Percentiles rank a stretch among this genome's conserved stretches.
Evolutionary conservation across 805 yeast species (phyloP).

Genomic region (Komagataella pastoris): DNA sequence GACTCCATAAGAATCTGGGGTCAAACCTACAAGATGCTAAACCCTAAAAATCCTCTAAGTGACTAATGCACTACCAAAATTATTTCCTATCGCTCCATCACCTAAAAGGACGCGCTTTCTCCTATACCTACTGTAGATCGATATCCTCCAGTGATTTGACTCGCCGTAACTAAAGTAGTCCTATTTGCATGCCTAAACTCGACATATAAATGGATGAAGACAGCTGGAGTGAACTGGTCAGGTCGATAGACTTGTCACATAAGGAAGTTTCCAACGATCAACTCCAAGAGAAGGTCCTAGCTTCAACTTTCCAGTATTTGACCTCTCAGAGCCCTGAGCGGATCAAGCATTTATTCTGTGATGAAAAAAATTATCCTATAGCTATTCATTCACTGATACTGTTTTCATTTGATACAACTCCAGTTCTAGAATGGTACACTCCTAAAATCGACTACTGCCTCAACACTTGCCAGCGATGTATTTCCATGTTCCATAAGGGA

Average conservation of each 20-base stretch:
- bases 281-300: conserved; percentile 23
- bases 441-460: conserved; percentile 25
- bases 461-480: conserved; percentile 38
- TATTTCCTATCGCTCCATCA: neutral
- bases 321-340: conserved; percentile 13
- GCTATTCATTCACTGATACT: conserved; percentile 42
- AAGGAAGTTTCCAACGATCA: conserved; percentile 15
- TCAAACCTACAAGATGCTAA: neutral
- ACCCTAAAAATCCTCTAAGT: neutral
- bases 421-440: conserved; percentile 30
- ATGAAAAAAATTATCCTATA: conserved; percentile 29
- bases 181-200: neutral
- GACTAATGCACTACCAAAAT: neutral
- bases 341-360: conserved; percentile 41
- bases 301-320: conserved; percentile 23
- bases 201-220: neutral
- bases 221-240: conserved; percentile 4
- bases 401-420: conserved; percentile 41
- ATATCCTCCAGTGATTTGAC: neutral
- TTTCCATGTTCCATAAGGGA: conserved; percentile 36
- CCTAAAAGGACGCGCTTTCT: neutral
- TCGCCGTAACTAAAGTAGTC: neutral
- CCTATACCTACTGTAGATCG: neutral
- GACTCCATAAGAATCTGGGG: neutral
- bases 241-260: conserved; percentile 18